Evolutionary conservation across 2,329 filamentous ascomycete genomes (phyloP), one percentile per base, ranked within the genome.

Genomic region (Periconia sp.): DNA sequence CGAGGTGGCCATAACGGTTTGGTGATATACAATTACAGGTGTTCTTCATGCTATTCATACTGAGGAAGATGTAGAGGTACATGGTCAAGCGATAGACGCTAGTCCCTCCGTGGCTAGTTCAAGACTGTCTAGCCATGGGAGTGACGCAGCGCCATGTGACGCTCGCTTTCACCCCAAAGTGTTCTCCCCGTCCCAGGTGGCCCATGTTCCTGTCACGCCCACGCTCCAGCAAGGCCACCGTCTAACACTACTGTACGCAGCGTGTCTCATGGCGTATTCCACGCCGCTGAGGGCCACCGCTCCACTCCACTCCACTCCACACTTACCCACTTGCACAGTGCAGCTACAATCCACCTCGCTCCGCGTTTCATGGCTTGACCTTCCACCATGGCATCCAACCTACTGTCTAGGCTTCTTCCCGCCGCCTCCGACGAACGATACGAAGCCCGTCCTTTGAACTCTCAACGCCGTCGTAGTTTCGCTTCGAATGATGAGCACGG

Each of bases 321-420:
- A 60, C 54, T 61, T 56, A 45, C 50, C 53, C 46, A 45, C 49
- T 47, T 52, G 30, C 45, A 50, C 41, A 49, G 45, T 50, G 51
- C 49, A 18, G 23, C 45, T 42, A 55, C 42, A 3, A 27, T 8
- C 23, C 23, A 27, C 5, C 23, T 60, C 64, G 57, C 64, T 63
- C 62, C 64, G 56, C 66, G 14, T 14, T 19, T 6, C 55, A 58
- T 57, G 64, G 62, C 60, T 61, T 65, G 62, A 63, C 57, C 53
- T 53, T 49, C 53, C 58, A 79, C 78, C 73, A 81, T 82, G 79
- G 76, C 80, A 49, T 82, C 81, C 57, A 79, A 81, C 60, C 70
- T 82, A 17, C 69, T 84, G 41, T 83, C 81, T 43, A 77, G 79
- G 52, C 76, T 82, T 40, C 72, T 82, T 20, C 80, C 79, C 41